A percentile compares a stretch with the other conserved stretches of the same genome.
Conservation (phyloP, 768 basidiomycete species). For the Cystobasidium ongulense region DNA sequence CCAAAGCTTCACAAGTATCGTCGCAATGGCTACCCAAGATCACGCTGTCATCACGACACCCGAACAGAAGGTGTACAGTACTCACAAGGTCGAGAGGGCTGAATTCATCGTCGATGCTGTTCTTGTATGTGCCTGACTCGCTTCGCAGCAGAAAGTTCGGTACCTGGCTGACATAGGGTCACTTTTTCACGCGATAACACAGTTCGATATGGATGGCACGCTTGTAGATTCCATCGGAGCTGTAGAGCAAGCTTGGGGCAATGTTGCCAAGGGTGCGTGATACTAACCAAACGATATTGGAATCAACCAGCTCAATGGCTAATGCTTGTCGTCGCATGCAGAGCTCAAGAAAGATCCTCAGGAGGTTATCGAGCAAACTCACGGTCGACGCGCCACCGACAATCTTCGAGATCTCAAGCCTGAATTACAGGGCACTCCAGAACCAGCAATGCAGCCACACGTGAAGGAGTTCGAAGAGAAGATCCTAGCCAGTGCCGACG, state of each 20-base stretch:
- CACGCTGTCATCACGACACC: background rate
- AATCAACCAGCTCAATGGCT: background rate
- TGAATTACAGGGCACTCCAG: slow-evolving; percentile 36
- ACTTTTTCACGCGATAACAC: background rate
- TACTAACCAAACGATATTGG: background rate
- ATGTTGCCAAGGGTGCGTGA: slow-evolving; percentile 55
- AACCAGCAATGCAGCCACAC: slow-evolving; percentile 40
- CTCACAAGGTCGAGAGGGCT: slow-evolving; percentile 20
- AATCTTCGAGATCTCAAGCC: slow-evolving; percentile 53
- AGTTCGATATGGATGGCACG: slow-evolving; percentile 60
- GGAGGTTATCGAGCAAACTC: slow-evolving; percentile 64
- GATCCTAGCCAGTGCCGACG: slow-evolving; percentile 62
- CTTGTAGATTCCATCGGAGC: slow-evolving; percentile 60
- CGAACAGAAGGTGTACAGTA: slow-evolving; percentile 18
- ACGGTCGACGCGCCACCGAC: slow-evolving; percentile 68
- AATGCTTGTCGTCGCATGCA: slow-evolving; percentile 43
- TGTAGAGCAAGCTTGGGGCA: slow-evolving; percentile 69
- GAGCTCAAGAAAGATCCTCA: slow-evolving; percentile 63
- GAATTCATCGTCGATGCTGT: slow-evolving; percentile 54
- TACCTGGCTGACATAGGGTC: background rate
- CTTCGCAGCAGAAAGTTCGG: background rate
- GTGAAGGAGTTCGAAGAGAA: slow-evolving; percentile 54
- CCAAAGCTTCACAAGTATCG: background rate
- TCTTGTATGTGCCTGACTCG: slow-evolving; percentile 51
- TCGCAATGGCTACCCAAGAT: background rate